Conservation (phyloP, 1,139 yeast species). For the Taphrina populina region DNA sequence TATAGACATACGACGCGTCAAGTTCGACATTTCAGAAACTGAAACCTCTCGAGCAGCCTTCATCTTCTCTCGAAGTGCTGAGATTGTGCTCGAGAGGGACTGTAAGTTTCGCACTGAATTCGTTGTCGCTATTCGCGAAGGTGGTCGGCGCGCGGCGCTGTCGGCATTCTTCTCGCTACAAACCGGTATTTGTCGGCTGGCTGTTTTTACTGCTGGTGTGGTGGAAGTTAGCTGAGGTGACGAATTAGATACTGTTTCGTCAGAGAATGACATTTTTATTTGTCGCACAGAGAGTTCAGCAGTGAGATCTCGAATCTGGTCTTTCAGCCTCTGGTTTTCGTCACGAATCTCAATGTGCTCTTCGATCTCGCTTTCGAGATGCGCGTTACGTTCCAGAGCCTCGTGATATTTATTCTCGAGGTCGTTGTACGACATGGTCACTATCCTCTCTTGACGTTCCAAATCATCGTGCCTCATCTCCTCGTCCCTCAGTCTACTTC, state of each 20-base stretch:
- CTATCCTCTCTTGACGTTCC: conserved; percentile 44
- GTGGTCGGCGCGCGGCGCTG: conserved; percentile 1
- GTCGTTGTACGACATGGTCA: conserved; percentile 43
- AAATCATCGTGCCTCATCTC: conserved; percentile 48
- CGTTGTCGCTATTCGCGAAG: conserved; percentile 8
- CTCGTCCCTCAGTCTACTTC: conserved; percentile 45
- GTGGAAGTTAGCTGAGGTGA: no score
- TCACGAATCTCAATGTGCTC: conserved; percentile 41
- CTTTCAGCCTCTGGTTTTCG: conserved; percentile 45
- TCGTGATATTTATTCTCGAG: conserved; percentile 44
- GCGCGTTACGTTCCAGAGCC: conserved; percentile 45
- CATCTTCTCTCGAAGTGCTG: conserved; percentile 12
- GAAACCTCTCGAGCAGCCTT: conserved; percentile 3
- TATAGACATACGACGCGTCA: no score
- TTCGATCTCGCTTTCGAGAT: conserved; percentile 45
- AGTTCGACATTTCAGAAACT: no score
- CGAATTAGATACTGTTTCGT: not conserved
- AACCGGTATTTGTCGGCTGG: not conserved
- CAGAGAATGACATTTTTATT: not conserved
- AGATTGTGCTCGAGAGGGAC: conserved; percentile 4
- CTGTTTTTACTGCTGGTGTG: no score
- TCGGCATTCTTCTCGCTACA: not conserved
- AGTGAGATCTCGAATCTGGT: conserved; percentile 44
- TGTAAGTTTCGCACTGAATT: conserved; percentile 3
- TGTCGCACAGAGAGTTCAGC: conserved; percentile 43